Percentiles rank a stretch among this genome's conserved stretches.
These are phyloP conservation scores for Heimioporus sp. DNA, from an alignment of 768 basidiomycete genomes.

Conservation along the genomic window DNA sequence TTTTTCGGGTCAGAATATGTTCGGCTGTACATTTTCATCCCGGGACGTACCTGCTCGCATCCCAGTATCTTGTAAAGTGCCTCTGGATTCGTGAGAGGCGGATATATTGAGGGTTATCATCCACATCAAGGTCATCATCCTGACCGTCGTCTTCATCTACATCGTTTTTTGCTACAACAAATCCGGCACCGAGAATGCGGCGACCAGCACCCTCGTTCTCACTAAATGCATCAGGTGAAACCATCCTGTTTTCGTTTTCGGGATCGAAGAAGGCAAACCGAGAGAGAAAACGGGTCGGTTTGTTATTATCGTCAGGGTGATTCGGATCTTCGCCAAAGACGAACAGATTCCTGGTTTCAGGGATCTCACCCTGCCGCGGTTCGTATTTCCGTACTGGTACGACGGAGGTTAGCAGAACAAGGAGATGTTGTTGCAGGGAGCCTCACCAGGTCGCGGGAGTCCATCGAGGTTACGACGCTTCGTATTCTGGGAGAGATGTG, in stretches of 20 bases:
- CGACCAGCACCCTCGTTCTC: constrained; percentile 40
- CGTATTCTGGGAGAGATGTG: constrained; percentile 7
- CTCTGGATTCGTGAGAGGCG: constrained; percentile 46
- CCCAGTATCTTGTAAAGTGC: constrained; percentile 51
- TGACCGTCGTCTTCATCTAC: constrained; percentile 64
- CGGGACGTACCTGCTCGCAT: constrained; percentile 47
- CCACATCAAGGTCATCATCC: constrained; percentile 45
- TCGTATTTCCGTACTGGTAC: constrained; percentile 40
- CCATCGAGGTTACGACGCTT: constrained; percentile 30
- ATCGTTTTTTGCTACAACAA: constrained; percentile 43
- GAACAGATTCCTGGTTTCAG: constrained; percentile 36
- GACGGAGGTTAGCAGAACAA: neutral
- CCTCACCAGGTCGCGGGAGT: constrained; percentile 14
- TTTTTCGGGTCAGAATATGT: constrained; percentile 22
- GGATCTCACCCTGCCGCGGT: constrained; percentile 28
- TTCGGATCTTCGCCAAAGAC: constrained; percentile 43
- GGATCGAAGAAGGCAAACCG: constrained; percentile 65
- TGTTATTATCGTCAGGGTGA: constrained; percentile 36
- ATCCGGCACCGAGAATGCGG: constrained; percentile 54
- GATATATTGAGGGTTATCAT: constrained; percentile 38
- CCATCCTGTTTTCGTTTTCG: constrained; percentile 40
- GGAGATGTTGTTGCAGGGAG: neutral
- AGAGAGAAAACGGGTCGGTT: constrained; percentile 56
- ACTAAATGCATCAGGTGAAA: constrained; percentile 48
- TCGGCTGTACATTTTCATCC: neutral